phyloP scores from a whole-genome alignment of 495 filamentous ascomycete genomes.

The Penicillium malachiteum region DNA sequence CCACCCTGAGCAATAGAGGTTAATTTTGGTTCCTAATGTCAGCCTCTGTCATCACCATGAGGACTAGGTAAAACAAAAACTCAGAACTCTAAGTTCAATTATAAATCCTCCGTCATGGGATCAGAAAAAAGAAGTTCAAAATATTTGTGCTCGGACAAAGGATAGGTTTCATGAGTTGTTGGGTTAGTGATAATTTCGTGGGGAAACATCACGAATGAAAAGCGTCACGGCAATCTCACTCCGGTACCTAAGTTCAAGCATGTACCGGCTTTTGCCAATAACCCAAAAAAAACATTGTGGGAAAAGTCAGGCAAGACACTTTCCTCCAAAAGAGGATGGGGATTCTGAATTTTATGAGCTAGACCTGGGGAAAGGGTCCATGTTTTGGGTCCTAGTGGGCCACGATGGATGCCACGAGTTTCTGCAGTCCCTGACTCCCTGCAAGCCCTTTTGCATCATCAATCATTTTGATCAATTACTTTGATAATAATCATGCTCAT shows the following conservation, averaged over 20 bases:
- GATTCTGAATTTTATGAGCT: background rate
- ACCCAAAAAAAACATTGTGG: no score
- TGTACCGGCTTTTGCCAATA: background rate
- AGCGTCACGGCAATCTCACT: background rate
- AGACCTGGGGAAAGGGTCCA: no score
- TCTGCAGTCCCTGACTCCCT: conserved; percentile 1
- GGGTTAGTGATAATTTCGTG: conserved; percentile 10
- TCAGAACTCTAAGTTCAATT: background rate
- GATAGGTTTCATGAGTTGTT: conserved; percentile 18
- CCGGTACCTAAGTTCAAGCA: conserved; percentile 6
- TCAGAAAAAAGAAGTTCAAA: background rate
- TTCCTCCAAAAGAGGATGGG: background rate
- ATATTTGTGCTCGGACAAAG: background rate
- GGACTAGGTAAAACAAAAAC: background rate
- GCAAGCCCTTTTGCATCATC: background rate
- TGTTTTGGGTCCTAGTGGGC: conserved; percentile 7
- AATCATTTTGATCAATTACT: background rate
- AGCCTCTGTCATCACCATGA: background rate
- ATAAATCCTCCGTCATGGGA: conserved; percentile 5
- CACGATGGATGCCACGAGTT: conserved; percentile 10
- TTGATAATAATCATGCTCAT: background rate
- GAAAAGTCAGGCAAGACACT: conserved; percentile 1
- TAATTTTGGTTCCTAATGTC: background rate
- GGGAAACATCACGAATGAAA: conserved; percentile 31
- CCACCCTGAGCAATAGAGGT: background rate